Evolutionary conservation across 2,329 filamentous ascomycete genomes (phyloP), one percentile per base, ranked within the genome.

Genomic region (Juglanconis sp.): DNA sequence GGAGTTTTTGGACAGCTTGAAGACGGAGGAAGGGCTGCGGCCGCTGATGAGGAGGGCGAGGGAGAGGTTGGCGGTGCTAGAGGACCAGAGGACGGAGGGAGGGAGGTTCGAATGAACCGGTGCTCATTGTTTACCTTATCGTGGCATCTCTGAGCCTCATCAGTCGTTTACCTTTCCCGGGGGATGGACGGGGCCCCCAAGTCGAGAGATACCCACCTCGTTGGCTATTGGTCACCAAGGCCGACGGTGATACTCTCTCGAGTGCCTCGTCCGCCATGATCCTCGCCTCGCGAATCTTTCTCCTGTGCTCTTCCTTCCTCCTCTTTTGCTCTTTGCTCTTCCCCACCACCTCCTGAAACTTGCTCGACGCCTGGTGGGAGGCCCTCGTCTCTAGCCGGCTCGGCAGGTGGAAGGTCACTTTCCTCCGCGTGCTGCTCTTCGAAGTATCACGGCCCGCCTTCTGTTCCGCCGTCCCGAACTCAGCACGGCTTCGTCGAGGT

Each of bases 1-100:
- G 13, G 60, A 56, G 60, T 62, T 64, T 13, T 10, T 62, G 31
- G 62, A 64, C 30, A 62, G 60, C 31, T 53, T 57, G 46, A 56
- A 31, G 32, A 53, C 60, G 17, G 48, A 48, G 6, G 35, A 49
- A 5, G 38, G 6, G 30, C 9, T 56, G 32, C 9, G 47, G 24
- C 46, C 35, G 1, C 24, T 56, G 49, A 51, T 62, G 31, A 49
- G 6, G 53, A 40, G 35, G 31, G 57, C 53, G 30, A 56, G 53
- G 30, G 52, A 60, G 48, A 56, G 57, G 47, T 3, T 52, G 52
- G 24, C 30, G 31, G 31, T 13, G 35, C 17, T 15, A 34, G 10
- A 42, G 13, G 38, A 24, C 17, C 17, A 24, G 17, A 24, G 17
- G 48, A 13, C 46, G 42, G 40, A 35, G 10, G 44, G 46, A 32